phyloP scores from a whole-genome alignment of 2,329 filamentous ascomycete species.

The Alternaria novae-zelandiae region DNA sequence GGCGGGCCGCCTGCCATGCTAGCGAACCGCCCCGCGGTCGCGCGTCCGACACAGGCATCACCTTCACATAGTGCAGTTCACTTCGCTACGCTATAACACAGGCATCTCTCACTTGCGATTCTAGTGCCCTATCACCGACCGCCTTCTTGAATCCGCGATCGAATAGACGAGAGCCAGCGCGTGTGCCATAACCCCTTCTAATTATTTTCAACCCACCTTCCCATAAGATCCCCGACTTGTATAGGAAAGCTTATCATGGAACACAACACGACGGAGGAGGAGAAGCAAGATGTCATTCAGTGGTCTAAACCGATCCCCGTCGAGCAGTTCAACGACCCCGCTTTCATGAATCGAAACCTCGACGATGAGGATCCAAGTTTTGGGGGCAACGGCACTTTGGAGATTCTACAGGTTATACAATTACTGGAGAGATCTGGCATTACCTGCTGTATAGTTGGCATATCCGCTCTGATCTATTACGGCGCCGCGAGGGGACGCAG shows the following conservation, averaged over 20 bases:
- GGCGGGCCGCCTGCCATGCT: no score
- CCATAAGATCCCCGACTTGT: neutral
- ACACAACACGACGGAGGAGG: neutral
- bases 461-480: neutral
- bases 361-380: neutral
- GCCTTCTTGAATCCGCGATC: no score
- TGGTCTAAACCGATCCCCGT: neutral
- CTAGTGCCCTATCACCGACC: no score
- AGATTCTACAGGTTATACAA: neutral
- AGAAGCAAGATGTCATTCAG: neutral
- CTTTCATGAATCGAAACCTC: neutral
- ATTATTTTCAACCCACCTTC: neutral
- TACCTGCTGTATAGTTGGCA: neutral
- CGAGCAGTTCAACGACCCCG: neutral
- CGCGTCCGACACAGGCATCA: no score
- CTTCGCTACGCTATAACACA: no score
- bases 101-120: no score
- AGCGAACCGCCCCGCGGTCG: no score
- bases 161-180: no score
- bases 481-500: neutral
- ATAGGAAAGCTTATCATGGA: neutral
- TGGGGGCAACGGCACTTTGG: neutral
- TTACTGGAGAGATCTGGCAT: neutral
- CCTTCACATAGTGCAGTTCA: no score
- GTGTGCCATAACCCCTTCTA: no score